Percentiles rank a stretch among this genome's conserved stretches.
These are phyloP conservation scores for Venturia effusa DNA, from an alignment of 2,329 filamentous ascomycete genomes.

Conservation along the genomic window DNA sequence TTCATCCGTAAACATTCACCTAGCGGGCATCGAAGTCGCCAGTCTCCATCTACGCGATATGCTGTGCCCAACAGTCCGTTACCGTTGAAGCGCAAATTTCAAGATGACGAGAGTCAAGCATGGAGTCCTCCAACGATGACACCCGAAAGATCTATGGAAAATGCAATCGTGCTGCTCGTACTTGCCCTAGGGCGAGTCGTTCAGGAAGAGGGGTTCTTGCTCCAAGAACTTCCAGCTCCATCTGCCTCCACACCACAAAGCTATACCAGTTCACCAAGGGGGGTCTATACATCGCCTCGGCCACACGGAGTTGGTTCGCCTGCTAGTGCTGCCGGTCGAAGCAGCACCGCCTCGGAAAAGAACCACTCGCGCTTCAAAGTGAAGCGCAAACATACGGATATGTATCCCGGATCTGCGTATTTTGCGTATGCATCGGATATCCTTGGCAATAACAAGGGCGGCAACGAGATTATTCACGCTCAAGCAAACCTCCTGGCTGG, in stretches of 20 bases:
- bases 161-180: constrained; percentile 71
- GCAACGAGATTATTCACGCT: constrained; percentile 70
- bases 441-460: constrained; percentile 67
- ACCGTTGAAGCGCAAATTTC: constrained; percentile 5
- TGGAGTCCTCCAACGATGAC: constrained; percentile 18
- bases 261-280: constrained; percentile 13
- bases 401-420: constrained; percentile 81
- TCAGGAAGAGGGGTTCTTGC: constrained; percentile 38
- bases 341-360: constrained; percentile 12
- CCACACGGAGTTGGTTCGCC: constrained; percentile 27
- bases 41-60: neutral
- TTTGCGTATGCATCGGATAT: constrained; percentile 82
- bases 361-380: neutral
- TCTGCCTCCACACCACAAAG: neutral
- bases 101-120: constrained; percentile 16
- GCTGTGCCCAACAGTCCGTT: constrained; percentile 1
- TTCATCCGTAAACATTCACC: constrained; percentile 40
- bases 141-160: constrained; percentile 60
- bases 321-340: constrained; percentile 25
- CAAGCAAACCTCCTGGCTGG: constrained; percentile 78
- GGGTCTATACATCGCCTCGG: constrained; percentile 16
- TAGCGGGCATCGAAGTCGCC: neutral
- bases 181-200: constrained; percentile 83
- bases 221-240: constrained; percentile 13
- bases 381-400: constrained; percentile 46